Percentiles rank a stretch among this genome's conserved stretches.
These are phyloP conservation scores for Pisolithus tinctorius DNA, from an alignment of 768 basidiomycete species.

Conservation along the genomic window DNA sequence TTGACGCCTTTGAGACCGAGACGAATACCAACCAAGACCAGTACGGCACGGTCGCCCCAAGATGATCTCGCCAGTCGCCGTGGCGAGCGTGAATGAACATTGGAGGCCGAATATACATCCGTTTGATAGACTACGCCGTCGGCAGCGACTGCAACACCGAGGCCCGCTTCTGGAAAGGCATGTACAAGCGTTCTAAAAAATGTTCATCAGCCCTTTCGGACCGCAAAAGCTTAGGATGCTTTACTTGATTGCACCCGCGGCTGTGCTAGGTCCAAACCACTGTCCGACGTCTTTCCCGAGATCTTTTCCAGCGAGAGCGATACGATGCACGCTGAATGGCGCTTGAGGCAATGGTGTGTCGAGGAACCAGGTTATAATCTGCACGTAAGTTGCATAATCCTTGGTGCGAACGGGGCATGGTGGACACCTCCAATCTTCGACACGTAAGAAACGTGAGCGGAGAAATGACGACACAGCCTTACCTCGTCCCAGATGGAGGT, in stretches of 20 bases:
- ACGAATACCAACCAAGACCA: constrained; percentile 81
- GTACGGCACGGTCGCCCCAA: constrained; percentile 83
- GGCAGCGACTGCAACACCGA: constrained; percentile 76
- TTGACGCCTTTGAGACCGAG: constrained; percentile 92
- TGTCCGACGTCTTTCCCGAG: constrained; percentile 93
- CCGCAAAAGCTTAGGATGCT: constrained; percentile 11
- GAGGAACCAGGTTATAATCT: constrained; percentile 91
- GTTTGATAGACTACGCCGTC: constrained; percentile 81
- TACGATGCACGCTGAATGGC: constrained; percentile 93
- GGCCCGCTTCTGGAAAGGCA: constrained; percentile 69
- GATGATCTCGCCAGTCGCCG: constrained; percentile 23
- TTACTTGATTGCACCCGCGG: constrained; percentile 93
- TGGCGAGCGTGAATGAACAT: constrained; percentile 24
- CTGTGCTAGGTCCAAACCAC: constrained; percentile 97
- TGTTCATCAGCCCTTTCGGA: constrained; percentile 2
- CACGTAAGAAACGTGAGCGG: constrained; percentile 6
- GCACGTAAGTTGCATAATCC: constrained; percentile 82
- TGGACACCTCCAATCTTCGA: constrained; percentile 79
- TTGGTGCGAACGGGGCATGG: constrained; percentile 49
- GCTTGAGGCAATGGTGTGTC: constrained; percentile 79
- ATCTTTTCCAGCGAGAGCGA: constrained; percentile 92
- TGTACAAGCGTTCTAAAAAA: constrained; percentile 63
- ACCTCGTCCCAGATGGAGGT: constrained; percentile 74
- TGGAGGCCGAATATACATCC: constrained; percentile 79
- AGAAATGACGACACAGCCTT: constrained; percentile 11